phyloP scores from a whole-genome alignment of 2,329 filamentous ascomycete genomes.

The Fusarium oligoseptatum region DNA sequence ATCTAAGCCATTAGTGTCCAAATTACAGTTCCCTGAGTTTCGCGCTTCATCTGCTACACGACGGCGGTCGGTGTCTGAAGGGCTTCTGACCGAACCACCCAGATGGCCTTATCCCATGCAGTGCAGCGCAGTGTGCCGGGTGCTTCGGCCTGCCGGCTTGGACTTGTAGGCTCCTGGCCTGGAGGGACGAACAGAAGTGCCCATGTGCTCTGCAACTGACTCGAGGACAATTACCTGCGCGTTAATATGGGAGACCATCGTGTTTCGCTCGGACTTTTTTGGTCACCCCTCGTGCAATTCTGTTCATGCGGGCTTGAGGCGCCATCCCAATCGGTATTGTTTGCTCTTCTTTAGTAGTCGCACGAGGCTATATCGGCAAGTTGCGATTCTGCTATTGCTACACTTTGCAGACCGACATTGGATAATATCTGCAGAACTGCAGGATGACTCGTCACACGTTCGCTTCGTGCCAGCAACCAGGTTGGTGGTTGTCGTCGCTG shows the following conservation, averaged over 20 bases:
- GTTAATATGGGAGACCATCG: neutral
- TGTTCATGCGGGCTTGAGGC: conserved; percentile 7
- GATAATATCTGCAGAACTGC: neutral
- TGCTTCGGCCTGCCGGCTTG: conserved; percentile 11
- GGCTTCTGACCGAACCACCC: conserved; percentile 18
- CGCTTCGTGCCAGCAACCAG: neutral
- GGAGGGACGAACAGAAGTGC: neutral
- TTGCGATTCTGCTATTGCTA: neutral
- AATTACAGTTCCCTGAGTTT: conserved; percentile 22
- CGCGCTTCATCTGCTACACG: conserved; percentile 16
- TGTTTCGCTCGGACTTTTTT: conserved; percentile 9
- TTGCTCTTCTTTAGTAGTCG: neutral
- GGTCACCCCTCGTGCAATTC: conserved; percentile 5
- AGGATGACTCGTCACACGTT: neutral
- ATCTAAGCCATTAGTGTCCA: conserved; percentile 40
- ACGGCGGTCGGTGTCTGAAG: neutral
- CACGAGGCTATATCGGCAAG: neutral
- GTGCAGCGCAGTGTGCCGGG: neutral
- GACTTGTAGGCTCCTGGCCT: neutral
- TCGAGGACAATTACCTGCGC: neutral
- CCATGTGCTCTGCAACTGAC: conserved; percentile 21
- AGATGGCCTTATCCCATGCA: neutral
- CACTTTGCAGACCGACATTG: neutral
- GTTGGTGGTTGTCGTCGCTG: neutral
- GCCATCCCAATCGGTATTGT: neutral